phyloP scores from a whole-genome alignment of 257 asterid species.

The Solanum boliviense region DNA sequence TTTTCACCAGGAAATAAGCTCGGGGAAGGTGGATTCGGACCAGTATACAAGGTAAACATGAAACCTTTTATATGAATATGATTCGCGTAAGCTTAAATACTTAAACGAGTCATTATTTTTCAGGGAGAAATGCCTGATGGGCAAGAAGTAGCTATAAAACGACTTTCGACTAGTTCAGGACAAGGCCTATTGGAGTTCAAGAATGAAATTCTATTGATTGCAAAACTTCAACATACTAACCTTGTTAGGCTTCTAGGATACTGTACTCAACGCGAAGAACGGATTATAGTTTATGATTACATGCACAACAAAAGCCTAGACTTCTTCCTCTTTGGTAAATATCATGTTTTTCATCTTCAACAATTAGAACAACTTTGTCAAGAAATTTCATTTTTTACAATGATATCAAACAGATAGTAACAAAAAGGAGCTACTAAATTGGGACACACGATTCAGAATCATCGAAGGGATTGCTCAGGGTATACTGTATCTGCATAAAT shows the following conservation, averaged over 20 bases:
- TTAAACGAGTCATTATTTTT: background rate
- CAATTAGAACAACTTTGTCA: background rate
- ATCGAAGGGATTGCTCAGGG: constrained; percentile 12
- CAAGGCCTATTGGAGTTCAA: constrained; percentile 4
- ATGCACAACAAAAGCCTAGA: constrained; percentile 6
- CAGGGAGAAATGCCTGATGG: constrained; percentile 2
- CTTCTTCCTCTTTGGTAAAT: background rate
- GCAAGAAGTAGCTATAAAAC: constrained; percentile 3
- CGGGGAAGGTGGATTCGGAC: constrained; percentile 3
- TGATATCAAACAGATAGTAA: constrained; percentile 1
- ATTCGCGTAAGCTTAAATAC: background rate
- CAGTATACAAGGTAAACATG: background rate
- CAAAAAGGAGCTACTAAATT: background rate
- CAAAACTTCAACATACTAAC: constrained; percentile 3
- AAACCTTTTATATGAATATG: background rate
- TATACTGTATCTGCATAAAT: constrained; percentile 1
- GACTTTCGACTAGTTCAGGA: background rate
- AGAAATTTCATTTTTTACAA: background rate
- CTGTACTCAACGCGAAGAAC: background rate
- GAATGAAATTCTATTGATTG: constrained; percentile 4
- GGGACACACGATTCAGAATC: background rate
- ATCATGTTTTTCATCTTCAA: background rate
- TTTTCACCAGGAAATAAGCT: background rate
- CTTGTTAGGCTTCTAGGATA: constrained; percentile 8
- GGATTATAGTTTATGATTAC: background rate